Evolutionary conservation across 2,329 filamentous ascomycete genomes (phyloP), one percentile per base, ranked within the genome.

Genomic region (Cytospora piceicola): DNA sequence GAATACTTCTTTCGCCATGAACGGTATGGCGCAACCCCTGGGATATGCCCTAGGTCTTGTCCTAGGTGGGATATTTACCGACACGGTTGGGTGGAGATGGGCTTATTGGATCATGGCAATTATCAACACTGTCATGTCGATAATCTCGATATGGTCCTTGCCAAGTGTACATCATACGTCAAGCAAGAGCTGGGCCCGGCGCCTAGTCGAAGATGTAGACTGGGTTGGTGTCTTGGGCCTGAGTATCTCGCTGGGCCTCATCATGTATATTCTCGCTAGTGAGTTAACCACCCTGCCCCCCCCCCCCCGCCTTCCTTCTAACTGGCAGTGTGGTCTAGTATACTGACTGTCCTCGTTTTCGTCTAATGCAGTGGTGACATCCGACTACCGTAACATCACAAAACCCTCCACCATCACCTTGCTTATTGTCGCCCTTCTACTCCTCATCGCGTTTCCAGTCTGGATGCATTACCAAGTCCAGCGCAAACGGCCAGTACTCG

Each of bases 401-500:
- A 70, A 79, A 0, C 72, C 80, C 0, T 67, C 72, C 2, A 84
- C 78, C 39, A 79, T 86, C 20, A 76, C 74, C 0, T 71, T 85
- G 1, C 73, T 88, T 0, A 71, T 75, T 0, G 57, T 82, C 0
- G 79, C 81, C 0, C 66, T 83, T 1, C 67, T 77, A 0, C 67
- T 82, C 3, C 73, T 88, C 0, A 79, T 79, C 0, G 72, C 73
- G 0, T 89, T 89, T 66, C 78, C 83, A 0, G 71, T 81, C 24
- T 89, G 86, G 86, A 82, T 86, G 65, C 74, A 78, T 2, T 75
- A 77, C 2, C 86, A 85, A 61, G 81, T 82, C 32, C 78, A 74
- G 8, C 72, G 75, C 0, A 75, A 77, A 2, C 77, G 78, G 8
- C 82, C 86, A 17, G 85, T 85, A 0, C 72, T 89, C 3, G 87